Percentiles rank a stretch among this genome's conserved stretches.
Evolutionary conservation across 164 flowering plant genomes (phyloP).

Genomic region (Magnolia kwangsiensis): DNA sequence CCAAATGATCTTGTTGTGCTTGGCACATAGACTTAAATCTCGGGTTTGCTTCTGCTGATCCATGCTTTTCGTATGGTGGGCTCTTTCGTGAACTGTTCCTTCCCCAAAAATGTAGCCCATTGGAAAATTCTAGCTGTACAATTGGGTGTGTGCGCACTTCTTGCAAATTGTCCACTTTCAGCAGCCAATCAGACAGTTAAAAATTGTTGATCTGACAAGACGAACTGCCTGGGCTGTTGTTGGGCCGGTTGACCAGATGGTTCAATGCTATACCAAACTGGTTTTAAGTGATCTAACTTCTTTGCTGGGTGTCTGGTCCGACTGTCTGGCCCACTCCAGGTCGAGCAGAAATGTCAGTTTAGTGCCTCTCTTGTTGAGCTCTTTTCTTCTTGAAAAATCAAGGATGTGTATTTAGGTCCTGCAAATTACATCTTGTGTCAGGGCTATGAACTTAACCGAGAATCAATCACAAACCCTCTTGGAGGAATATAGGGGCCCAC

Average conservation of each 20-base stretch:
- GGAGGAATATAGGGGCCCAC: constrained; percentile 69
- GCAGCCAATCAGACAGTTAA: too few relatives aligned
- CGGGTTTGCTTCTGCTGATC: not conserved
- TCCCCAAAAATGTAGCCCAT: too few relatives aligned
- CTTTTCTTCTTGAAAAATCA: not conserved
- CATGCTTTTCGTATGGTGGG: too few relatives aligned
- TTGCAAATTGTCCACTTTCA: too few relatives aligned
- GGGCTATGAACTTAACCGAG: constrained; percentile 68
- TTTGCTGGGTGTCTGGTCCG: not conserved
- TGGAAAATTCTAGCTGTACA: too few relatives aligned
- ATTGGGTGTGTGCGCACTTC: too few relatives aligned
- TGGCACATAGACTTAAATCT: too few relatives aligned
- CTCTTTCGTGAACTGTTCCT: too few relatives aligned
- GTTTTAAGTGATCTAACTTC: too few relatives aligned
- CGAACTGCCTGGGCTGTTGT: not conserved
- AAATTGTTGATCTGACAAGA: not conserved
- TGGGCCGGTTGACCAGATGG: not conserved
- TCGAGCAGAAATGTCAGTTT: not conserved
- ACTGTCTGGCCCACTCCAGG: not conserved
- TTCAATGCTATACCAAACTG: not conserved
- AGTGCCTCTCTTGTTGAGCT: not conserved
- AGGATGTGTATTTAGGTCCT: not conserved
- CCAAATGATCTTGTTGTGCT: too few relatives aligned
- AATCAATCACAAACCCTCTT: constrained; percentile 44
- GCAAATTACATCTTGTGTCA: constrained; percentile 15